Conservation (phyloP, 2,329 filamentous ascomycete genomes). For the Blumeria graminis region DNA sequence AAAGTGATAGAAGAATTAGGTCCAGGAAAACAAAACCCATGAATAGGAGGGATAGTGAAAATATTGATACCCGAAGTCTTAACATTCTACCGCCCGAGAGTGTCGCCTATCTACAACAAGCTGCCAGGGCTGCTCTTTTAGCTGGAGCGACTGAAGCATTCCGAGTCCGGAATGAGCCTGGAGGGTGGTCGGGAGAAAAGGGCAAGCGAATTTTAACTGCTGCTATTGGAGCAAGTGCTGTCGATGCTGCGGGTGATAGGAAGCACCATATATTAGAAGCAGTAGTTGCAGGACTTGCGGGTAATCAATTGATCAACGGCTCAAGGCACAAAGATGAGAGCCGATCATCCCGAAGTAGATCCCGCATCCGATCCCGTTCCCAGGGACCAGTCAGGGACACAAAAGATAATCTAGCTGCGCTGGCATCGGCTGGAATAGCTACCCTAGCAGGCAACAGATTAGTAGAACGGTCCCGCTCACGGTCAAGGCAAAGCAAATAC, state of each 20-base stretch:
- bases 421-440: slow-evolving; percentile 36
- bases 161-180: slow-evolving; percentile 68
- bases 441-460: slow-evolving; percentile 38
- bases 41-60: too few relatives aligned
- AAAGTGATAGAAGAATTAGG: too few relatives aligned
- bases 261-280: slow-evolving; percentile 70
- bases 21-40: too few relatives aligned
- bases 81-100: slow-evolving; percentile 20
- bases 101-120: slow-evolving; percentile 49
- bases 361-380: slow-evolving; percentile 42
- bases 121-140: slow-evolving; percentile 71
- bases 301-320: slow-evolving; percentile 68
- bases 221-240: slow-evolving; percentile 61
- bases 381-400: slow-evolving; percentile 18
- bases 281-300: slow-evolving; percentile 67
- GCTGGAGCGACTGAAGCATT: slow-evolving; percentile 85
- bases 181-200: slow-evolving; percentile 75
- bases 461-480: slow-evolving; percentile 21
- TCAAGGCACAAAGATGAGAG: slow-evolving; percentile 27
- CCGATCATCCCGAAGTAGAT: slow-evolving; percentile 35
- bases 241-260: slow-evolving; percentile 51
- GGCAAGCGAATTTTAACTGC: slow-evolving; percentile 79
- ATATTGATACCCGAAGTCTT: too few relatives aligned
- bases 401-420: slow-evolving; percentile 29
- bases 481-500: slow-evolving; percentile 24